Conservation (phyloP, 1,139 yeast species). For the Spathaspora sp. region DNA sequence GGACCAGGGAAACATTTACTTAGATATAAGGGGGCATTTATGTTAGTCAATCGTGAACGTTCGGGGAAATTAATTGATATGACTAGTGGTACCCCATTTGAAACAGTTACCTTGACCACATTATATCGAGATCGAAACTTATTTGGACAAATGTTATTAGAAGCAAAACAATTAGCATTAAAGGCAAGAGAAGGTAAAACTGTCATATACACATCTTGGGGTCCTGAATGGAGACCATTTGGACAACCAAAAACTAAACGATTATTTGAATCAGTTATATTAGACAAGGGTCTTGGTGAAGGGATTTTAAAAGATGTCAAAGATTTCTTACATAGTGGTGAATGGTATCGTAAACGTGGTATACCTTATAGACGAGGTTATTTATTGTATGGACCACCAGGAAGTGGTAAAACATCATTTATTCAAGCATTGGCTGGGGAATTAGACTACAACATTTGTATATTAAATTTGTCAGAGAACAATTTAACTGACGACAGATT, state of each 20-base stretch:
- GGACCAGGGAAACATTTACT: conserved; percentile 96
- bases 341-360: conserved; percentile 94
- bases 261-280: conserved; percentile 77
- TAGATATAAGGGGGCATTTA: conserved; percentile 81
- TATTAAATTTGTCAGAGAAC: conserved; percentile 83
- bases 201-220: conserved; percentile 91
- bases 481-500: conserved; percentile 91
- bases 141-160: conserved; percentile 71
- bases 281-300: conserved; percentile 74
- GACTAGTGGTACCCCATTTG: conserved; percentile 92
- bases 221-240: conserved; percentile 98
- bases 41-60: conserved; percentile 86
- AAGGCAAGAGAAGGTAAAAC: conserved; percentile 90
- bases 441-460: conserved; percentile 91
- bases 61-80: conserved; percentile 86
- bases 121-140: conserved; percentile 76
- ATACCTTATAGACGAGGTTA: conserved; percentile 97
- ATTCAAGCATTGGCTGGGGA: conserved; percentile 97
- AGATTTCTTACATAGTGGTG: conserved; percentile 76
- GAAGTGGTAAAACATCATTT: conserved; percentile 93
- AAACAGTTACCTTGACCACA: conserved; percentile 90
- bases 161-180: conserved; percentile 83
- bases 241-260: conserved; percentile 95
- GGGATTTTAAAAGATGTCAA: conserved; percentile 66
- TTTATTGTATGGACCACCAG: conserved; percentile 94